Conservation (phyloP, 148 eudicot species). For the Persicaria tinctoria region DNA sequence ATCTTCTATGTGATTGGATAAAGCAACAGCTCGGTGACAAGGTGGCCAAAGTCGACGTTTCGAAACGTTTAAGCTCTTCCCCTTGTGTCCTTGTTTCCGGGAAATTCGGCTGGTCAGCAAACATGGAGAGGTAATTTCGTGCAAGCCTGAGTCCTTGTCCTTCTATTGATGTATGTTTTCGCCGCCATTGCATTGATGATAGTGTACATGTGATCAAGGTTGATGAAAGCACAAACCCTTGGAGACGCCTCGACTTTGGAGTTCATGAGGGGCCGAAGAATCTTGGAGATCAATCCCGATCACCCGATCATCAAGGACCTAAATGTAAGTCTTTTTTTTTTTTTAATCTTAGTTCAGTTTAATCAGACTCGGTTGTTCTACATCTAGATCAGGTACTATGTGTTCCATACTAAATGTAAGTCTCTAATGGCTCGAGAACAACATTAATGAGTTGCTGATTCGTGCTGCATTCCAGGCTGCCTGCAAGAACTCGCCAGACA, state of each 20-base stretch:
- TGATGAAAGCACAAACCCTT: constrained; percentile 96
- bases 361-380: too few species aligned
- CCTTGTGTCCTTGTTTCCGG: constrained; percentile 99
- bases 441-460: too few species aligned
- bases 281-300: constrained; percentile 89
- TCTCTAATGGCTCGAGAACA: too few species aligned
- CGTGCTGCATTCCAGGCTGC: constrained; percentile 61
- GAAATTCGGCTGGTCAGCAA: constrained; percentile 99
- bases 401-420: too few species aligned
- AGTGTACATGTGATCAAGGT: constrained; percentile 28
- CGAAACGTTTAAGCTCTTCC: constrained; percentile 89
- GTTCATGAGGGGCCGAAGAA: constrained; percentile 97
- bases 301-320: constrained; percentile 94
- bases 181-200: background rate
- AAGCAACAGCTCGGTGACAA: constrained; percentile 98
- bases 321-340: constrained; percentile 43
- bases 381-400: too few species aligned
- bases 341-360: background rate
- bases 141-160: background rate
- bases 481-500: constrained; percentile 83
- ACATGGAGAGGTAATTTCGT: constrained; percentile 75
- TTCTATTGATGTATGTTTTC: background rate
- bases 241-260: constrained; percentile 92
- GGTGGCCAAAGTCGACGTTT: constrained; percentile 94
- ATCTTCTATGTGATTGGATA: constrained; percentile 92